Evolutionary conservation across 2,329 filamentous ascomycete species (phyloP).

Genomic region (Pseudocercospora fijiensis): DNA sequence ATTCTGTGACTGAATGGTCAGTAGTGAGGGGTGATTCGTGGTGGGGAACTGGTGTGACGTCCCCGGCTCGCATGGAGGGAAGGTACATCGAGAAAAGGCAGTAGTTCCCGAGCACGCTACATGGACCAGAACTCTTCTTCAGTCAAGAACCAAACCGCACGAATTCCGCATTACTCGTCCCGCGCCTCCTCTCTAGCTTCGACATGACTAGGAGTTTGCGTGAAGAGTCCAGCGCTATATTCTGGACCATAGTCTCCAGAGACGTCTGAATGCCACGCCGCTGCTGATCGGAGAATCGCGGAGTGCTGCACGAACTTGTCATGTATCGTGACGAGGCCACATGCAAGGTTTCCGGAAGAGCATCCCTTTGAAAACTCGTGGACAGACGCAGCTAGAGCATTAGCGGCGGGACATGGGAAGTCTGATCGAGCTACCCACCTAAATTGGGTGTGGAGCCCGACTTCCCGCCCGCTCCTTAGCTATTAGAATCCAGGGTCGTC

Average conservation of each 20-base stretch:
- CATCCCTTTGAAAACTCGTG: too few relatives aligned
- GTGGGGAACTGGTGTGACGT: constrained; percentile 6
- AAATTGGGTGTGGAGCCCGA: too few relatives aligned
- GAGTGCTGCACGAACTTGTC: not conserved
- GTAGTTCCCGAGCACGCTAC: constrained; percentile 3
- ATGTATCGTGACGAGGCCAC: not conserved
- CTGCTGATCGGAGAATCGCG: not conserved
- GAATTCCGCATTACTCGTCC: not conserved
- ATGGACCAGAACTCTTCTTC: not conserved
- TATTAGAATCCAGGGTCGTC: too few relatives aligned
- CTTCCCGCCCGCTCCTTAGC: too few relatives aligned
- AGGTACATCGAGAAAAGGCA: constrained; percentile 3
- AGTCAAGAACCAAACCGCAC: not conserved
- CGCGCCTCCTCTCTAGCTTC: not conserved
- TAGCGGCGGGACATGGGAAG: too few relatives aligned
- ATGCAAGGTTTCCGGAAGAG: not conserved
- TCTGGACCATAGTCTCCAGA: not conserved
- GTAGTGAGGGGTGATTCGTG: not conserved
- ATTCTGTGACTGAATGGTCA: constrained; percentile 10
- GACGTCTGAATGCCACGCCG: not conserved
- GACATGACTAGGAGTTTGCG: not conserved
- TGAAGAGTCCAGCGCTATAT: not conserved
- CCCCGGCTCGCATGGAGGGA: not conserved
- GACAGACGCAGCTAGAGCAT: too few relatives aligned
- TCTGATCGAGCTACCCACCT: too few relatives aligned